phyloP scores from a whole-genome alignment of 2,329 filamentous ascomycete species.

The Claviceps cyperi region DNA sequence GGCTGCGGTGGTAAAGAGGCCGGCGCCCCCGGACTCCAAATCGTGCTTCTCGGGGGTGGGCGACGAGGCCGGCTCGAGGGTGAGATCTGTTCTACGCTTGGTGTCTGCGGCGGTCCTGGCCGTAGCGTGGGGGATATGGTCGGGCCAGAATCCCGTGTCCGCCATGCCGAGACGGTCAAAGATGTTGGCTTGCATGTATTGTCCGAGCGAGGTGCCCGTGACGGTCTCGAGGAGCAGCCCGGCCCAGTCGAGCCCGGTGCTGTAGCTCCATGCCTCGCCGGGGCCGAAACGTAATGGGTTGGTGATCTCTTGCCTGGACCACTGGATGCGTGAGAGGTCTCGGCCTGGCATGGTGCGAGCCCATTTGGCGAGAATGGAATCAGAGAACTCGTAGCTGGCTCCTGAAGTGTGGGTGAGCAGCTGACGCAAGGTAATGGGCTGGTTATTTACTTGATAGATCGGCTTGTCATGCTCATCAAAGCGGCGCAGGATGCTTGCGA shows the following conservation, averaged over 20 bases:
- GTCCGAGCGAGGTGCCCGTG: slow-evolving; percentile 21
- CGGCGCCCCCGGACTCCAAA: slow-evolving; percentile 28
- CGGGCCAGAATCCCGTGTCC: slow-evolving; percentile 23
- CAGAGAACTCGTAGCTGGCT: slow-evolving; percentile 26
- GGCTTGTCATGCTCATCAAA: slow-evolving; percentile 22
- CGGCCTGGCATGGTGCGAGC: slow-evolving; percentile 18
- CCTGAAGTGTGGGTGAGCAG: slow-evolving; percentile 37
- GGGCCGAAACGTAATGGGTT: slow-evolving; percentile 30
- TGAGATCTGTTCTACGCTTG: slow-evolving; percentile 1
- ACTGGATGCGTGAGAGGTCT: slow-evolving; percentile 17
- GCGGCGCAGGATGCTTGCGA: slow-evolving; percentile 22
- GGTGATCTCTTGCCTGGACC: slow-evolving; percentile 22
- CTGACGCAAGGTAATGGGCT: slow-evolving; percentile 25
- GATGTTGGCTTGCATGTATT: slow-evolving; percentile 23
- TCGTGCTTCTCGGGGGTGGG: slow-evolving; percentile 16
- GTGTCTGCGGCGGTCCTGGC: slow-evolving; percentile 11
- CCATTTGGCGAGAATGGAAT: slow-evolving; percentile 27
- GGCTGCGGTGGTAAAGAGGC: slow-evolving; percentile 25
- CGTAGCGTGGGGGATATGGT: slow-evolving; percentile 13
- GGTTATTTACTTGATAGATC: slow-evolving; percentile 21
- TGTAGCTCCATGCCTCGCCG: slow-evolving; percentile 35
- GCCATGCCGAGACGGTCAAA: slow-evolving; percentile 22
- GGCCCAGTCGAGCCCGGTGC: slow-evolving; percentile 31
- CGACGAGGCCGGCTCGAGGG: slow-evolving; percentile 9
- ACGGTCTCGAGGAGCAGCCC: slow-evolving; percentile 28